Conservation (phyloP, 805 yeast species). For the Ogataea saltuana region DNA sequence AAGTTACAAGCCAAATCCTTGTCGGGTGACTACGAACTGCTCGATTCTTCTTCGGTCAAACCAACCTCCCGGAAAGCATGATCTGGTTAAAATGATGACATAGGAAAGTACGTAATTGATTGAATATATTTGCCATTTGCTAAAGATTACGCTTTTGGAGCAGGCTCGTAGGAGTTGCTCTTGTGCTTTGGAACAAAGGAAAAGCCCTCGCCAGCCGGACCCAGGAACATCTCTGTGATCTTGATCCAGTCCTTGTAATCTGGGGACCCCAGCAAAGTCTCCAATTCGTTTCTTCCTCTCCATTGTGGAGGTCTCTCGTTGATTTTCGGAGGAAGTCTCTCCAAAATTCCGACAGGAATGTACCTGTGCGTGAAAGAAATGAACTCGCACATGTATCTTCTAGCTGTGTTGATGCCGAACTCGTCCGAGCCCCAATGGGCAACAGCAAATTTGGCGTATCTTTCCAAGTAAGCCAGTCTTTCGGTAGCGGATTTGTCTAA, state of each 20-base stretch:
- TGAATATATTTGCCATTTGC: no score
- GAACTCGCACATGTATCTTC: constrained; percentile 93
- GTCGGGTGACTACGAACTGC: constrained; percentile 57
- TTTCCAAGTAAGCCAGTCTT: constrained; percentile 71
- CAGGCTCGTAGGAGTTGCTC: constrained; percentile 83
- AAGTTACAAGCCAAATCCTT: constrained; percentile 73
- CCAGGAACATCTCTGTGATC: constrained; percentile 91
- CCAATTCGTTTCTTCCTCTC: constrained; percentile 91
- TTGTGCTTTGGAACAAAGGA: constrained; percentile 91
- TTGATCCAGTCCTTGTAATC: constrained; percentile 96
- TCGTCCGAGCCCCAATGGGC: constrained; percentile 99
- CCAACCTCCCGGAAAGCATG: no score
- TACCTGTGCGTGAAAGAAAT: constrained; percentile 92
- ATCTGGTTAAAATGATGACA: no score
- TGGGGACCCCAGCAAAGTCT: constrained; percentile 80
- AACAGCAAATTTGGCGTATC: constrained; percentile 76
- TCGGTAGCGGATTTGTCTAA: constrained; percentile 90
- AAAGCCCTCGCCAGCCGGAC: constrained; percentile 75
- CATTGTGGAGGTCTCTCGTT: constrained; percentile 94
- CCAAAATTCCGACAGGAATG: constrained; percentile 91
- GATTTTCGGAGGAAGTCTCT: constrained; percentile 80
- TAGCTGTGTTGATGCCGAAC: constrained; percentile 82
- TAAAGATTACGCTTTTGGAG: no score
- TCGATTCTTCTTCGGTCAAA: constrained; percentile 4
- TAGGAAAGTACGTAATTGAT: no score